Conservation (phyloP, 2,329 filamentous ascomycete genomes). For the Colletotrichum liaoningense region DNA sequence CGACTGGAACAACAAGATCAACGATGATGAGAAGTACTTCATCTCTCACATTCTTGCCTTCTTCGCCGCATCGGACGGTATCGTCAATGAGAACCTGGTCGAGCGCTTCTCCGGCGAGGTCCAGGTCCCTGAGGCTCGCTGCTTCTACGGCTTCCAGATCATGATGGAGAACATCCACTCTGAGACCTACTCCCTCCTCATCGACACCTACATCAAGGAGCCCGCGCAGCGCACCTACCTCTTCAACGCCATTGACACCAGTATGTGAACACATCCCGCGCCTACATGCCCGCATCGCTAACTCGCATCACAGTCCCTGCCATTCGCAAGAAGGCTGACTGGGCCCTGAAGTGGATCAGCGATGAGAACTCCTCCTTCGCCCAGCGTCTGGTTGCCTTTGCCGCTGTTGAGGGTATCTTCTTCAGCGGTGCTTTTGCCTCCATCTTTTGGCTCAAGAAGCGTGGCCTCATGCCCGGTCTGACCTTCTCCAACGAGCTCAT, state of each 20-base stretch:
- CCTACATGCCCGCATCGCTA: conserved; percentile 61
- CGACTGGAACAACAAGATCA: conserved; percentile 99
- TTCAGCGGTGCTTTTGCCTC: conserved; percentile 98
- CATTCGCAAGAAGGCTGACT: conserved; percentile 98
- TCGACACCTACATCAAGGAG: conserved; percentile 99
- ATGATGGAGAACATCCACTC: conserved; percentile 99
- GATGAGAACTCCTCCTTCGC: conserved; percentile 96
- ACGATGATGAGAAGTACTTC: conserved; percentile 97
- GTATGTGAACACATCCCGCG: conserved; percentile 63
- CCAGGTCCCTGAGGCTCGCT: conserved; percentile 96
- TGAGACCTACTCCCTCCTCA: conserved; percentile 98
- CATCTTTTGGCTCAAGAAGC: conserved; percentile 99
- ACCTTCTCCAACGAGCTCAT: conserved; percentile 99
- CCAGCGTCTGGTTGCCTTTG: conserved; percentile 95
- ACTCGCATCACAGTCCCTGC: conserved; percentile 76
- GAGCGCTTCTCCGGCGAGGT: conserved; percentile 98
- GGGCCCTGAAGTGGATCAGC: conserved; percentile 94
- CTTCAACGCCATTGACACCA: conserved; percentile 99
- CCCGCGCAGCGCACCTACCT: conserved; percentile 92
- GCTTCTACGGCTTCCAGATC: conserved; percentile 99
- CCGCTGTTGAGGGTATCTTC: conserved; percentile 99
- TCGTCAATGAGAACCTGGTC: conserved; percentile 99
- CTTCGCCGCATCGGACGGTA: conserved; percentile 98
- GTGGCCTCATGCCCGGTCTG: conserved; percentile 96
- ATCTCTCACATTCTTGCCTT: conserved; percentile 98